Evolutionary conservation across 257 asterid genomes (phyloP).

Genomic region (Fraxinus cuspidata): DNA sequence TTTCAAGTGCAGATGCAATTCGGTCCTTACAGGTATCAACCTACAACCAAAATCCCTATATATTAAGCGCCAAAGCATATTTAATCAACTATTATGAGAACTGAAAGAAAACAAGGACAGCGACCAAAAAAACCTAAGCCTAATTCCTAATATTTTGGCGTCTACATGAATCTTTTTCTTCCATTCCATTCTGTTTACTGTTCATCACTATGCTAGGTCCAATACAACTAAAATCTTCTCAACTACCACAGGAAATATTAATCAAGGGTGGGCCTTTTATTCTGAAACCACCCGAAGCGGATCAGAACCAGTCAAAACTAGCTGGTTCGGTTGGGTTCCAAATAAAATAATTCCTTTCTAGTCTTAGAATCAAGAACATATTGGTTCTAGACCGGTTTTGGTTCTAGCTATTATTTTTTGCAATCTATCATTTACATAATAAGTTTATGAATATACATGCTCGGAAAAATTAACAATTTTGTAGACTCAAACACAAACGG

Average conservation of each 20-base stretch:
- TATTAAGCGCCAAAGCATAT: conserved; percentile 21
- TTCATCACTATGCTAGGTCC: neutral
- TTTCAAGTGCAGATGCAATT: conserved; percentile 86
- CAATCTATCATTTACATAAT: neutral
- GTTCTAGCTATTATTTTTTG: neutral
- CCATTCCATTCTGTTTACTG: neutral
- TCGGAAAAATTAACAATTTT: neutral
- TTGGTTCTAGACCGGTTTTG: neutral
- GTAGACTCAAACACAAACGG: neutral
- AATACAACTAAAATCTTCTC: neutral
- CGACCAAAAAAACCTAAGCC: neutral
- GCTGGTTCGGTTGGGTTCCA: neutral
- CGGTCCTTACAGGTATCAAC: conserved; percentile 92
- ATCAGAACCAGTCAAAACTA: neutral
- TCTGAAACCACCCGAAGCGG: neutral
- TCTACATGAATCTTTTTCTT: neutral
- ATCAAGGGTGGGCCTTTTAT: neutral
- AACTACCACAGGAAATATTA: neutral
- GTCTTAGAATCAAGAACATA: neutral
- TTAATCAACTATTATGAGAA: conserved; percentile 11
- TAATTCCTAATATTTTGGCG: neutral
- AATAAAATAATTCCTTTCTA: neutral
- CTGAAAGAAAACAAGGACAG: neutral
- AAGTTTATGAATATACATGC: neutral
- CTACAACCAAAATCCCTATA: conserved; percentile 43